These are phyloP conservation scores for Populus euphratica DNA, from an alignment of 345 rosid genomes.

Conservation along the genomic window DNA sequence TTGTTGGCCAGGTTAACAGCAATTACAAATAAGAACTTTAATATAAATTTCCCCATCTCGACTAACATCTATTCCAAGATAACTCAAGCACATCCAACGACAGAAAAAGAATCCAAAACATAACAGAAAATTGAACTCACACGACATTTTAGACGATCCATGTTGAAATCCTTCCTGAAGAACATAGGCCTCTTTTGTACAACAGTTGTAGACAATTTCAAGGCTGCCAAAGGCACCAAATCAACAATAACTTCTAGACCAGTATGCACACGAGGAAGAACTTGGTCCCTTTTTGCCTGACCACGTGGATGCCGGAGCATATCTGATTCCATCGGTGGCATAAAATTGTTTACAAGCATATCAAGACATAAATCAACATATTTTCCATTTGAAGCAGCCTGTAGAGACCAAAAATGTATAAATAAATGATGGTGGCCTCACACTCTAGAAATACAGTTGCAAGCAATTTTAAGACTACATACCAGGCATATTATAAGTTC, in stretches of 20 bases:
- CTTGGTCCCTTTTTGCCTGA: constrained; percentile 49
- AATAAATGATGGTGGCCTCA: neutral
- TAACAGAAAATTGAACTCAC: constrained; percentile 35
- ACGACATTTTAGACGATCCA: constrained; percentile 6
- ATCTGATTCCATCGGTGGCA: constrained; percentile 49
- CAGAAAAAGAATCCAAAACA: neutral
- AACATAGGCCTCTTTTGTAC: constrained; percentile 53
- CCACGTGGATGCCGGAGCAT: constrained; percentile 38
- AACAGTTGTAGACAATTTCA: constrained; percentile 50
- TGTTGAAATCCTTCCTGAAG: constrained; percentile 34
- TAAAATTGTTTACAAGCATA: constrained; percentile 67
- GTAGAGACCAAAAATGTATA: constrained; percentile 7
- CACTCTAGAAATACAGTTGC: neutral
- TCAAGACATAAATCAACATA: constrained; percentile 57
- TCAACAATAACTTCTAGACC: constrained; percentile 53
- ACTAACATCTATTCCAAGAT: neutral
- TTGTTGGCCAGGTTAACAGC: neutral
- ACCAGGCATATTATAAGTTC: constrained; percentile 67
- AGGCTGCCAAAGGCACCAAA: constrained; percentile 74
- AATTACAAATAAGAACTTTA: neutral
- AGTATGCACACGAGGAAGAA: constrained; percentile 66
- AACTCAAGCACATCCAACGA: neutral
- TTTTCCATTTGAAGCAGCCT: constrained; percentile 77
- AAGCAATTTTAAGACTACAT: constrained; percentile 16
- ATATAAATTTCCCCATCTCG: neutral